phyloP scores from a whole-genome alignment of 345 rosid genomes.

The Citrus glauca region DNA sequence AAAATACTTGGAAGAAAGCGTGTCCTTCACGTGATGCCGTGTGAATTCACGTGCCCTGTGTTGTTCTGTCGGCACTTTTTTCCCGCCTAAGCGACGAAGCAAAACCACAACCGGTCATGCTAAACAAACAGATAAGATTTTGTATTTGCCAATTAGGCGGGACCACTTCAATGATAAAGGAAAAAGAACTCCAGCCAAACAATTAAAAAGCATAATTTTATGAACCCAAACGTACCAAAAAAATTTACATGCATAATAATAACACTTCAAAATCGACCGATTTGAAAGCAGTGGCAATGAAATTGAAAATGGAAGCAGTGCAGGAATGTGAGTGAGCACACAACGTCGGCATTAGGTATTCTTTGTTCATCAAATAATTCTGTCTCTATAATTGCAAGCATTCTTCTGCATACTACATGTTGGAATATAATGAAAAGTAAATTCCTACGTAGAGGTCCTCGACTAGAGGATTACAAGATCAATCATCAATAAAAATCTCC shows the following conservation, averaged over 20 bases:
- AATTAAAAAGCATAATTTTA: too few relatives aligned
- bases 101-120: conserved; percentile 32
- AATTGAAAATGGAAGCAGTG: background rate
- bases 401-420: background rate
- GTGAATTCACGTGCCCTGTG: conserved; percentile 45
- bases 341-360: background rate
- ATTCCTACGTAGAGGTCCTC: background rate
- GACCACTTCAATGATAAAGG: conserved; percentile 7
- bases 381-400: background rate
- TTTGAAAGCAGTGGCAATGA: background rate
- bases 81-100: conserved; percentile 21
- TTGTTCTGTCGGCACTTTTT: conserved; percentile 22
- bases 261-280: too few relatives aligned
- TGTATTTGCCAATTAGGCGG: background rate
- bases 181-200: background rate
- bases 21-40: conserved; percentile 47
- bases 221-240: too few relatives aligned
- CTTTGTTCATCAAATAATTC: background rate
- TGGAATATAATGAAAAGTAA: background rate
- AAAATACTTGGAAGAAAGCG: conserved; percentile 10
- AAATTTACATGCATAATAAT: background rate
- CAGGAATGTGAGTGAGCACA: background rate
- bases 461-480: background rate
- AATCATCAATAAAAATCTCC: background rate
- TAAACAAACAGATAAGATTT: conserved; percentile 2